A percentile compares a stretch with the other conserved stretches of the same genome.
These are phyloP conservation scores for Psilocybe cyanescens DNA, from an alignment of 768 basidiomycete species.

Conservation along the genomic window DNA sequence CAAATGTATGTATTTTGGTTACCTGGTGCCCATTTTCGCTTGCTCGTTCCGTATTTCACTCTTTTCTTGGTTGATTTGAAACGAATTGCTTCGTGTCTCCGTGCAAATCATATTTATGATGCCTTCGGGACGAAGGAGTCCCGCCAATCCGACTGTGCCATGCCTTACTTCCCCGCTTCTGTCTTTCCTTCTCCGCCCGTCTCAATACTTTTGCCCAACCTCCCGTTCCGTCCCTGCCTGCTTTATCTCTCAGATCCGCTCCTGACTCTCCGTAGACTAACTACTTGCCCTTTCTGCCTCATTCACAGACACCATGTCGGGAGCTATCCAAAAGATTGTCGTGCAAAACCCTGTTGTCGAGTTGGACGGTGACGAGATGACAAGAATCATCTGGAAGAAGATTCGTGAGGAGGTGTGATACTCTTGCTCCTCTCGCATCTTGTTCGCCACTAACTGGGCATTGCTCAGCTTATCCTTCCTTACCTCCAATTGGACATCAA, in stretches of 20 bases:
- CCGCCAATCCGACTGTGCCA: slow-evolving; percentile 1
- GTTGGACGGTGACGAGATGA: slow-evolving; percentile 99
- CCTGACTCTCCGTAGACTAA: slow-evolving; percentile 2
- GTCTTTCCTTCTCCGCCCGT: not conserved
- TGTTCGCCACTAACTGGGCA: slow-evolving; percentile 1
- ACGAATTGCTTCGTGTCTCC: not conserved
- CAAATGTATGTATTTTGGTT: slow-evolving; percentile 16
- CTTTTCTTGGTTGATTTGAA: not conserved
- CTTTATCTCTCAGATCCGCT: not conserved
- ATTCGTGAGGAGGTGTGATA: slow-evolving; percentile 85
- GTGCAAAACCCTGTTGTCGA: slow-evolving; percentile 92
- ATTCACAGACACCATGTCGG: slow-evolving; percentile 25
- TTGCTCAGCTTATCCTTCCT: slow-evolving; percentile 84
- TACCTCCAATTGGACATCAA: slow-evolving; percentile 97
- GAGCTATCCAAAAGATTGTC: slow-evolving; percentile 63
- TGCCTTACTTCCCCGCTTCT: not conserved
- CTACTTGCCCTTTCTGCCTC: slow-evolving; percentile 2
- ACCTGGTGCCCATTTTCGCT: not conserved
- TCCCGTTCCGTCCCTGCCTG: slow-evolving; percentile 3
- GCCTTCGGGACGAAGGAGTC: slow-evolving; percentile 4
- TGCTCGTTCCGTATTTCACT: not conserved
- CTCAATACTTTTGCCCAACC: not conserved
- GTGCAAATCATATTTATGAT: slow-evolving; percentile 5
- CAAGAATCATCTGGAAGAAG: slow-evolving; percentile 98
- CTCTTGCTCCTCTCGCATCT: not conserved